Percentiles rank a stretch among this genome's conserved stretches.
These are phyloP conservation scores for Emericellopsis atlantica DNA, from an alignment of 2,329 filamentous ascomycete species.

Conservation along the genomic window DNA sequence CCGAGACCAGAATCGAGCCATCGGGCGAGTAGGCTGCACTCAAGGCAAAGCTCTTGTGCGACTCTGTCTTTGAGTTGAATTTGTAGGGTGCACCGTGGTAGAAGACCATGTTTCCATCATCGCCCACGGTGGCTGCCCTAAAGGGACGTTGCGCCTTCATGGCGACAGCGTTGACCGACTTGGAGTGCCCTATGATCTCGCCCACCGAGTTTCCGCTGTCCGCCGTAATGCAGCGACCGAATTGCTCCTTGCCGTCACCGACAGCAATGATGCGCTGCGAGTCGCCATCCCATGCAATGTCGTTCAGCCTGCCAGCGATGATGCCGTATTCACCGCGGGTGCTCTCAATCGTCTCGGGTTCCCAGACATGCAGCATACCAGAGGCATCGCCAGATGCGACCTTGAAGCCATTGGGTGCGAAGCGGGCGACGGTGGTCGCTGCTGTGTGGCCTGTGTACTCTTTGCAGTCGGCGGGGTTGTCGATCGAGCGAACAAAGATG, in stretches of 20 bases:
- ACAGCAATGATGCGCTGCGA: conserved; percentile 94
- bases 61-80: conserved; percentile 71
- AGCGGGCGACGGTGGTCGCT: conserved; percentile 82
- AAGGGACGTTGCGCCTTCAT: conserved; percentile 85
- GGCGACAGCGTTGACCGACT: conserved; percentile 80
- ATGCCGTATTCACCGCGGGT: conserved; percentile 93
- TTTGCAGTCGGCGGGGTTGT: conserved; percentile 69
- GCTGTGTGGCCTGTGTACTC: conserved; percentile 90
- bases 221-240: conserved; percentile 85
- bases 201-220: conserved; percentile 95
- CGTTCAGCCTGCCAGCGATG: conserved; percentile 88
- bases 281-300: conserved; percentile 95
- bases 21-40: conserved; percentile 85
- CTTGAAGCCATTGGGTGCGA: conserved; percentile 90
- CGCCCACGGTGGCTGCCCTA: conserved; percentile 78
- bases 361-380: conserved; percentile 84
- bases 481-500: conserved; percentile 89
- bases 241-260: conserved; percentile 86
- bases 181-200: conserved; percentile 84
- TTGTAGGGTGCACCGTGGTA: conserved; percentile 93
- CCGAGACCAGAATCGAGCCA: conserved; percentile 68
- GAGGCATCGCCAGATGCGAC: conserved; percentile 82
- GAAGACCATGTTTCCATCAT: conserved; percentile 84
- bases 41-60: conserved; percentile 83
- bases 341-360: conserved; percentile 69